Conservation (phyloP, 257 asterid genomes). For the Lavandula angustifolia region DNA sequence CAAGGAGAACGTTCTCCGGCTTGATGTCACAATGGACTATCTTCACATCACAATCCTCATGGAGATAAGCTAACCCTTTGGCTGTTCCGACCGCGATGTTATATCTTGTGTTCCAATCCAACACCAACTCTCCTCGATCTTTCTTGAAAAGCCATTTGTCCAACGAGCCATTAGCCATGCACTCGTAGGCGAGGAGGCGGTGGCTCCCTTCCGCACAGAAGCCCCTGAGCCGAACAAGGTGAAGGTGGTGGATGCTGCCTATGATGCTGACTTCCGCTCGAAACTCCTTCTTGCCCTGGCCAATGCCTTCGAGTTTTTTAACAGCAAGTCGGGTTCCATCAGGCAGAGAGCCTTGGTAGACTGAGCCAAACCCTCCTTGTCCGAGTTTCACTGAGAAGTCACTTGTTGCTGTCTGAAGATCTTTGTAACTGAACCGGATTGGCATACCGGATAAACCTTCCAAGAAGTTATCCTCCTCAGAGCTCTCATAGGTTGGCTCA, state of each 20-base stretch:
- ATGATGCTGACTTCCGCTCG: constrained; percentile 95
- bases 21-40: constrained; percentile 87
- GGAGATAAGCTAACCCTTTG: constrained; percentile 83
- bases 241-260: constrained; percentile 93
- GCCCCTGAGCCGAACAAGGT: constrained; percentile 81
- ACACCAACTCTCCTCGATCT: constrained; percentile 55
- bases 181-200: constrained; percentile 88
- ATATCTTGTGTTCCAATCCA: constrained; percentile 78
- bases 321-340: constrained; percentile 84
- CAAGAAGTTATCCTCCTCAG: constrained; percentile 85
- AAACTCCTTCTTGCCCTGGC: constrained; percentile 96
- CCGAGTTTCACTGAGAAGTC: constrained; percentile 78
- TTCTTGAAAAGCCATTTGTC: constrained; percentile 86
- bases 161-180: constrained; percentile 84
- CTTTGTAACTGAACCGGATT: constrained; percentile 72
- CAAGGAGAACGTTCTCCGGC: constrained; percentile 87
- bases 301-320: constrained; percentile 85
- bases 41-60: constrained; percentile 82
- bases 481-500: constrained; percentile 51
- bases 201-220: constrained; percentile 90
- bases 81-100: constrained; percentile 83
- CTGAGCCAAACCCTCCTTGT: constrained; percentile 99
- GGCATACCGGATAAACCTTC: constrained; percentile 91
- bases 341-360: constrained; percentile 71
- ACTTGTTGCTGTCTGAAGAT: constrained; percentile 72